Evolutionary conservation across 805 yeast species (phyloP).

Genomic region (Yarrowia porcina): DNA sequence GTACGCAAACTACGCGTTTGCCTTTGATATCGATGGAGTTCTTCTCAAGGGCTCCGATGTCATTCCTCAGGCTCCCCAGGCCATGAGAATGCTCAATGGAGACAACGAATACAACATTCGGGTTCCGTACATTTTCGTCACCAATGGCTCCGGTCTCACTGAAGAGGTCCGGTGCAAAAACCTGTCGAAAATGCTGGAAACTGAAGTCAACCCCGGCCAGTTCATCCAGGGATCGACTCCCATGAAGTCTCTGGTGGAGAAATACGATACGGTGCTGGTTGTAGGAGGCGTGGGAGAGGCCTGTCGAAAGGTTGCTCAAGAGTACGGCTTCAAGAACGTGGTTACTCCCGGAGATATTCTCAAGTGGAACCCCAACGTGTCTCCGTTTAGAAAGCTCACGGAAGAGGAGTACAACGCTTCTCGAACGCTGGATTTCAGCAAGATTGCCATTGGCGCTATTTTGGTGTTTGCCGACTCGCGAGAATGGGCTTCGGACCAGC

Average conservation of each 20-base stretch:
- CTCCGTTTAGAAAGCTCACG: constrained; percentile 76
- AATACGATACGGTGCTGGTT: constrained; percentile 70
- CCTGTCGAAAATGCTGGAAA: constrained; percentile 56
- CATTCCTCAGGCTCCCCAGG: constrained; percentile 74
- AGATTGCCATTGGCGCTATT: constrained; percentile 70
- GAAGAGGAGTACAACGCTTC: constrained; percentile 63
- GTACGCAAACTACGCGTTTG: constrained; percentile 58
- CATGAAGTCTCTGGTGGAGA: constrained; percentile 72
- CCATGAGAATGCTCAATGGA: constrained; percentile 70
- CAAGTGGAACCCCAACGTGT: constrained; percentile 82
- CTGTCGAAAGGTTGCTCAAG: constrained; percentile 77
- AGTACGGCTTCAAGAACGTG: constrained; percentile 80
- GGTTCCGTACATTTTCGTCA: constrained; percentile 80
- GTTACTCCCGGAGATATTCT: constrained; percentile 78
- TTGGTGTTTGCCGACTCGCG: constrained; percentile 88
- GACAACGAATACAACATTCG: constrained; percentile 70
- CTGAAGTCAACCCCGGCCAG: constrained; percentile 67
- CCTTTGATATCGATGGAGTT: constrained; percentile 92
- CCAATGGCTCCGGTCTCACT: constrained; percentile 90
- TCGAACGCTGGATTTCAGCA: constrained; percentile 58
- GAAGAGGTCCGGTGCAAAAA: constrained; percentile 73
- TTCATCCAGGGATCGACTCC: constrained; percentile 94
- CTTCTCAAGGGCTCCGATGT: constrained; percentile 80
- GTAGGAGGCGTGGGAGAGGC: constrained; percentile 87
- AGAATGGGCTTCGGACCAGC: constrained; percentile 93